Evolutionary conservation across 2,329 filamentous ascomycete species (phyloP).

Genomic region (Claviceps humidiphila): DNA sequence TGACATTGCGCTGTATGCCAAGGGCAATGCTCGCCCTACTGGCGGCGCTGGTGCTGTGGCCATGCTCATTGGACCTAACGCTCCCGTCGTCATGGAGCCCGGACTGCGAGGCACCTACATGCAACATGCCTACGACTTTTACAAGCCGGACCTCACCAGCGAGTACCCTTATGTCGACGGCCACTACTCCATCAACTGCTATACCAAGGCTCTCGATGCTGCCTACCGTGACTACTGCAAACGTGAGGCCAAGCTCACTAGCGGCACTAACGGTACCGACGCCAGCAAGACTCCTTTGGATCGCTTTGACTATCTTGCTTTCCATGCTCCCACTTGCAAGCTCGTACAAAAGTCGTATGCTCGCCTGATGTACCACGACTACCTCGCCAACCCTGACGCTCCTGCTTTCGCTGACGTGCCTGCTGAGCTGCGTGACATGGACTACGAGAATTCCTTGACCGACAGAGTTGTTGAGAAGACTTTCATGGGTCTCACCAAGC

Average conservation of each 20-base stretch:
- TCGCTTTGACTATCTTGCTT: slow-evolving; percentile 71
- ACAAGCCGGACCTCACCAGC: slow-evolving; percentile 79
- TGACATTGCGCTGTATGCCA: slow-evolving; percentile 76
- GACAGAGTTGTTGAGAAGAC: slow-evolving; percentile 80
- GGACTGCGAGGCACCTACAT: slow-evolving; percentile 71
- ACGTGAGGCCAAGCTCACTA: slow-evolving; percentile 48
- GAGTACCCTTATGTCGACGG: slow-evolving; percentile 80
- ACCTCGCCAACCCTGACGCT: slow-evolving; percentile 54
- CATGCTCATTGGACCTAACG: slow-evolving; percentile 65
- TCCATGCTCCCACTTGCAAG: slow-evolving; percentile 82
- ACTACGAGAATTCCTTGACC: slow-evolving; percentile 64
- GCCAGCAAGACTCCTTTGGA: slow-evolving; percentile 52
- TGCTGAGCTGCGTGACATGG: slow-evolving; percentile 62
- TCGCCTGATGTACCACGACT: slow-evolving; percentile 77
- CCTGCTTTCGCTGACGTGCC: slow-evolving; percentile 61
- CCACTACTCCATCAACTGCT: slow-evolving; percentile 72
- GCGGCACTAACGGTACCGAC: slow-evolving; percentile 36
- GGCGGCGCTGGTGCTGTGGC: slow-evolving; percentile 70
- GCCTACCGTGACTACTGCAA: slow-evolving; percentile 72
- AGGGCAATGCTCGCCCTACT: slow-evolving; percentile 68
- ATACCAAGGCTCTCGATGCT: slow-evolving; percentile 65
- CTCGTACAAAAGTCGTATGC: slow-evolving; percentile 75
- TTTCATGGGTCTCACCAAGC: slow-evolving; percentile 75
- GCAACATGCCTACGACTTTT: slow-evolving; percentile 79
- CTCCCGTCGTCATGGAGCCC: slow-evolving; percentile 63